phyloP scores from a whole-genome alignment of 345 rosid genomes.

The Camelina laxa region DNA sequence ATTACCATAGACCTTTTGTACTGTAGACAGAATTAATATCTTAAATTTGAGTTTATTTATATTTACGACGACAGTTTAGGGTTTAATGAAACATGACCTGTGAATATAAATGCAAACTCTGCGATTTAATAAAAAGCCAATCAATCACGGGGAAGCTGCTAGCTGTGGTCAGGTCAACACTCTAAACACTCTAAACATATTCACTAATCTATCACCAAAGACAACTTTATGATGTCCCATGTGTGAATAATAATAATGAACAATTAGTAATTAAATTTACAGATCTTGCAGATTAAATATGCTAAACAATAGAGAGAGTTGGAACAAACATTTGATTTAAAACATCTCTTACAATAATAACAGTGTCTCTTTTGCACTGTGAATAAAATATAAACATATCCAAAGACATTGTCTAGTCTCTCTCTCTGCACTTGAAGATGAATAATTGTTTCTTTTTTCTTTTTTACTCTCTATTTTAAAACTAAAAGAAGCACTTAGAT shows the following conservation, averaged over 20 bases:
- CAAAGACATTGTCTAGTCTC: conserved; percentile 19
- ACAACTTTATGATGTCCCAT: conserved; percentile 31
- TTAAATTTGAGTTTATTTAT: background rate
- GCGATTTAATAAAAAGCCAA: background rate
- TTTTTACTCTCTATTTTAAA: conserved; percentile 3
- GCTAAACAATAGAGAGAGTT: background rate
- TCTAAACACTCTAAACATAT: background rate
- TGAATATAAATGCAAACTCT: background rate
- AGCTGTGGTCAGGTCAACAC: conserved; percentile 23
- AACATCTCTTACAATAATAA: conserved; percentile 39
- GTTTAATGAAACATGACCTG: background rate
- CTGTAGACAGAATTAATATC: background rate
- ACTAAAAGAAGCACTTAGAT: conserved; percentile 31
- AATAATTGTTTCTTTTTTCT: conserved; percentile 32
- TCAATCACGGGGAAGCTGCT: conserved; percentile 15
- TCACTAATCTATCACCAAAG: conserved; percentile 25
- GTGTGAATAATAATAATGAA: conserved; percentile 20
- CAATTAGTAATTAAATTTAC: conserved; percentile 30
- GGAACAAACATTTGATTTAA: conserved; percentile 45
- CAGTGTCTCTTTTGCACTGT: conserved; percentile 25
- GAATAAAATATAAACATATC: conserved; percentile 19
- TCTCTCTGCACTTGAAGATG: conserved; percentile 27
- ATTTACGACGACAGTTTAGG: background rate
- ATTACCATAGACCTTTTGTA: background rate
- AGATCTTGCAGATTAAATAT: conserved; percentile 35